Conservation (phyloP, 2,329 filamentous ascomycete species). For the Pyricularia sp. region DNA sequence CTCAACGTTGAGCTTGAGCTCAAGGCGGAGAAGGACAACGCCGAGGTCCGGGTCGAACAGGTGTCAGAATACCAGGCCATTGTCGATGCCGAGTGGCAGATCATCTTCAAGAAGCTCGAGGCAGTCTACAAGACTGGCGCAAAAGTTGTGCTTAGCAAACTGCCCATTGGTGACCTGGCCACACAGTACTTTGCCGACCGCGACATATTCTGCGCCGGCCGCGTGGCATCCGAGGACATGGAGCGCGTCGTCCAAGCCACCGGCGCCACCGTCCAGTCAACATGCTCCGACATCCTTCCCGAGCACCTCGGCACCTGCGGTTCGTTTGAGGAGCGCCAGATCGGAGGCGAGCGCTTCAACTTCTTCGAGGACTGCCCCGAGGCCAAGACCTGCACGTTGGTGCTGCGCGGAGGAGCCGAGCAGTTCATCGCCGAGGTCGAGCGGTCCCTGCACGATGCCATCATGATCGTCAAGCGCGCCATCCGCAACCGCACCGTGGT, state of each 20-base stretch:
- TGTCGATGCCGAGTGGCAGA: constrained; percentile 98
- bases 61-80: constrained; percentile 99
- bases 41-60: constrained; percentile 94
- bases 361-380: constrained; percentile 94
- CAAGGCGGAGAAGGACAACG: constrained; percentile 99
- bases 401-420: constrained; percentile 91
- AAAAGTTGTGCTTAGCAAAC: constrained; percentile 88
- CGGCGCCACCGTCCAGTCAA: constrained; percentile 85
- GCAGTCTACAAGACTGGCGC: constrained; percentile 87
- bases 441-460: constrained; percentile 93
- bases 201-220: constrained; percentile 95
- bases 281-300: constrained; percentile 86
- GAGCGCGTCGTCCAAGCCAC: constrained; percentile 94
- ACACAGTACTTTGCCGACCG: constrained; percentile 98
- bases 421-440: constrained; percentile 99
- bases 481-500: constrained; percentile 94
- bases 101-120: constrained; percentile 99
- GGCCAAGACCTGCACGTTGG: constrained; percentile 93
- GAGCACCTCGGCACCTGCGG: constrained; percentile 89
- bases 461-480: constrained; percentile 99
- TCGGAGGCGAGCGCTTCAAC: constrained; percentile 96
- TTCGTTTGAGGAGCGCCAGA: constrained; percentile 88
- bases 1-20: constrained; percentile 96
- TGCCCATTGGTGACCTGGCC: constrained; percentile 93
- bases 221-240: constrained; percentile 84